These are phyloP conservation scores for Russula olivacea DNA, from an alignment of 768 basidiomycete species.

Conservation along the genomic window DNA sequence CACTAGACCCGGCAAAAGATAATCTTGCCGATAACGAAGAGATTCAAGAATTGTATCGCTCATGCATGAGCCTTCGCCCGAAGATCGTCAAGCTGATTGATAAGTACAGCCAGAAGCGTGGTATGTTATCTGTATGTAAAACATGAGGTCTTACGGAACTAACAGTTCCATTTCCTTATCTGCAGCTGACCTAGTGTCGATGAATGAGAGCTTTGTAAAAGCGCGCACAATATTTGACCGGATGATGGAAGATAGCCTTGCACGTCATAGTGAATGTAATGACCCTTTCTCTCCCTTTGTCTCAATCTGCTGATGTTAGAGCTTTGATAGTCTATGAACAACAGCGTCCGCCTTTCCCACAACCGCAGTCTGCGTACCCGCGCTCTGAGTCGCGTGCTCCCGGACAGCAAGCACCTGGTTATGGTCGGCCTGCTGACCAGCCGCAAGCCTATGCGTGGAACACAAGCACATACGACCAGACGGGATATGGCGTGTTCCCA, in stretches of 20 bases:
- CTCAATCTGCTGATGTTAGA: constrained; percentile 8
- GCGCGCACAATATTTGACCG: constrained; percentile 86
- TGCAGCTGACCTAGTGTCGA: constrained; percentile 84
- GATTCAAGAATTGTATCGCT: constrained; percentile 78
- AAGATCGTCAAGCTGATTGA: constrained; percentile 96
- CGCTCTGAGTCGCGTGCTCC: constrained; percentile 32
- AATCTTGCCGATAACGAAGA: constrained; percentile 25
- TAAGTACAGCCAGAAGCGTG: constrained; percentile 93
- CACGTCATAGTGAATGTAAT: constrained; percentile 60
- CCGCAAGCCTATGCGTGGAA: constrained; percentile 51
- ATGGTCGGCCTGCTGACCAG: constrained; percentile 30
- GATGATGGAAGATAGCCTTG: constrained; percentile 89
- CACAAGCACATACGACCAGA: constrained; percentile 41
- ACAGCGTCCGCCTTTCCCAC: constrained; percentile 31
- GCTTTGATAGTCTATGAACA: constrained; percentile 48
- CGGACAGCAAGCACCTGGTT: constrained; percentile 25
- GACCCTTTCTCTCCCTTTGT: constrained; percentile 25
- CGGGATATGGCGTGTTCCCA: constrained; percentile 38
- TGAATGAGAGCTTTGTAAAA: constrained; percentile 91
- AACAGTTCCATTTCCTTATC: not conserved
- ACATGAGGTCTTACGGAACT: not conserved
- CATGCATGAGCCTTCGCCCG: constrained; percentile 82
- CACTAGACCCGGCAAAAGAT: constrained; percentile 16
- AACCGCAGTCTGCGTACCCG: constrained; percentile 28
- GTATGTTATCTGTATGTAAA: constrained; percentile 29